A percentile compares a stretch with the other conserved stretches of the same genome.
phyloP scores from a whole-genome alignment of 352 stramenopile species.

The Pseudoperonospora humuli region DNA sequence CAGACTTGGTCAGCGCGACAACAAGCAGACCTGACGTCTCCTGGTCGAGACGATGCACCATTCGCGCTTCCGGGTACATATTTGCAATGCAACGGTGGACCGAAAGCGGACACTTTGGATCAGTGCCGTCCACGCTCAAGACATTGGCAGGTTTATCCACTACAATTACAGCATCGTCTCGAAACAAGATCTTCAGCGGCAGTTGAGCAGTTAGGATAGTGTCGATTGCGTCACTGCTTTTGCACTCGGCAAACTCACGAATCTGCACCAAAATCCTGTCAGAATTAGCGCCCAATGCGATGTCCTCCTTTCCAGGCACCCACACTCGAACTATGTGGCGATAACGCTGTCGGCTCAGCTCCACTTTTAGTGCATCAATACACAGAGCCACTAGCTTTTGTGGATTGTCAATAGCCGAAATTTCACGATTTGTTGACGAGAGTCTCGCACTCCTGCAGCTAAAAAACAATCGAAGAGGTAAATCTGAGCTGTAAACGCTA shows the following conservation, averaged over 20 bases:
- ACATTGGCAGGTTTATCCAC: conserved; percentile 54
- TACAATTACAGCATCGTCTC: conserved; percentile 45
- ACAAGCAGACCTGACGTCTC: conserved; percentile 70
- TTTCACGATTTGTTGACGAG: conserved; percentile 7
- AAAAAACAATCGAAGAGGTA: conserved; percentile 25
- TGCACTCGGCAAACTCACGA: conserved; percentile 28
- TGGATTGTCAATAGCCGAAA: conserved; percentile 18
- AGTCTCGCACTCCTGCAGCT: conserved; percentile 8
- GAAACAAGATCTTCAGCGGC: conserved; percentile 36
- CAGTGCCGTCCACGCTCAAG: conserved; percentile 49
- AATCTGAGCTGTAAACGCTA: conserved; percentile 26
- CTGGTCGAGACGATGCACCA: conserved; percentile 74
- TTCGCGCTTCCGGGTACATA: conserved; percentile 44
- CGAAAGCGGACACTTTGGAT: conserved; percentile 26
- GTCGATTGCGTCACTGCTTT: conserved; percentile 1
- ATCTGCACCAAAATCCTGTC: conserved; percentile 45
- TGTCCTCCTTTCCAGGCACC: conserved; percentile 14
- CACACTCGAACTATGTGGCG: conserved; percentile 27
- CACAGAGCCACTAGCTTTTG: conserved; percentile 24
- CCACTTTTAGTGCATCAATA: conserved; percentile 18
- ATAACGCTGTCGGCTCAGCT: conserved; percentile 11
- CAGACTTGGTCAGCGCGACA: conserved; percentile 48
- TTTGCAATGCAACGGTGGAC: conserved; percentile 36
- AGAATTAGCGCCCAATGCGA: conserved; percentile 14
- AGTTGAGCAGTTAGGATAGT: conserved; percentile 11